Evolutionary conservation across 768 basidiomycete genomes (phyloP), one percentile per base, ranked within the genome.

Genomic region (Cystofilobasidium capitatum): DNA sequence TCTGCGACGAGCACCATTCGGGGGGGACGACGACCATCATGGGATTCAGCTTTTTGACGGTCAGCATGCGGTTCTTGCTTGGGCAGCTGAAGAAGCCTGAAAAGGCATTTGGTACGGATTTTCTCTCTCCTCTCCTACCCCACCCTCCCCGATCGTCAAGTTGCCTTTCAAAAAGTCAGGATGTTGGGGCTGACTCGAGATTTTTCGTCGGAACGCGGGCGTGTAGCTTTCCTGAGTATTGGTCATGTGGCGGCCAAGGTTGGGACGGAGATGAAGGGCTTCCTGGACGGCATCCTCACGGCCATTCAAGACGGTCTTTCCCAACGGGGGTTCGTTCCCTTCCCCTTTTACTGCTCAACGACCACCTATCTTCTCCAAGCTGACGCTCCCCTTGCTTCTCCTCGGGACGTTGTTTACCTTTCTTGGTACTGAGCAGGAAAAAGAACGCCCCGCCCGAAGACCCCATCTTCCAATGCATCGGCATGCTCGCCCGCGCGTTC

Each of bases 401-500:
- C 42, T 65, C 12, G 36, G 47, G 29, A 37, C 57, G 58, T 26
- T 39, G n/a, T 31, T 59, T 39, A 55, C n/a, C n/a, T n/a, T n/a
- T n/a, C n/a, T n/a, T n/a, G n/a, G n/a, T n/a, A n/a, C n/a, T n/a
- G n/a, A 24, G 33, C 69, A 79, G 78, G 12, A 79, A 86, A 74
- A 94, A 92, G 81, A 92, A 91, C 74, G 89, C 91, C 1, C 88
- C 89, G 2, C 86, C 87, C 20, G 93, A 97, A 76, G 91, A 91
- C 71, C 88, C 93, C 0, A 91, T 98, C 67, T 98, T 99, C 74
- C 90, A 97, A 81, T 98, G 96, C 77, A 84, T 99, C 68, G 91
- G 91, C 42, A 94, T 97, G 91, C 81, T 99, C 49, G 91, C 93
- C 0, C 84, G 86, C 1, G 90, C 96, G 12, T 92, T 99, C 37